Evolutionary conservation across 805 yeast species (phyloP).

Genomic region (Ogataea nakhonphanomensis): DNA sequence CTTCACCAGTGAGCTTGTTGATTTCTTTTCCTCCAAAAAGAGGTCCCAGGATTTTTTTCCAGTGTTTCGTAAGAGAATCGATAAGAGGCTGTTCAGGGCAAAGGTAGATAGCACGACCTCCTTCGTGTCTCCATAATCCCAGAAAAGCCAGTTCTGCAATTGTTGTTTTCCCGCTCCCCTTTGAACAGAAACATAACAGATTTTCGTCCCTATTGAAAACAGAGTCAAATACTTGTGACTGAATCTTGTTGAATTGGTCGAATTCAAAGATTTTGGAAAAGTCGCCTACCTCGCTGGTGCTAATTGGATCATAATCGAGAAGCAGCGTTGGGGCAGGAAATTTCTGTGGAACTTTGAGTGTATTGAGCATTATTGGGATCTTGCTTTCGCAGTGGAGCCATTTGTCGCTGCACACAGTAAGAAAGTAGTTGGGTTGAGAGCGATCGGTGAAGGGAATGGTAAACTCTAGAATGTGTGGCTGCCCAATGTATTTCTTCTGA

Average conservation of each 20-base stretch:
- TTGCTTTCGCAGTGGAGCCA: slow-evolving; percentile 79
- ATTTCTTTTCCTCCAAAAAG: slow-evolving; percentile 59
- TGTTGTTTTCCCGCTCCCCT: slow-evolving; percentile 72
- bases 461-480: slow-evolving; percentile 59
- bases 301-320: slow-evolving; percentile 47
- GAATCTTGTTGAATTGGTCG: slow-evolving; percentile 62
- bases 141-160: slow-evolving; percentile 72
- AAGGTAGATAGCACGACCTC: slow-evolving; percentile 72
- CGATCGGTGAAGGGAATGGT: slow-evolving; percentile 60
- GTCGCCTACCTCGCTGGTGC: slow-evolving; percentile 49
- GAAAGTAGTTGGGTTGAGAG: slow-evolving; percentile 64
- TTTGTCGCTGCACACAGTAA: slow-evolving; percentile 69
- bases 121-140: slow-evolving; percentile 65
- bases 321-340: slow-evolving; percentile 61
- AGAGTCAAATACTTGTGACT: slow-evolving; percentile 65
- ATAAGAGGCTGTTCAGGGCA: slow-evolving; percentile 57
- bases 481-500: slow-evolving; percentile 43
- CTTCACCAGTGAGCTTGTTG: slow-evolving; percentile 55
- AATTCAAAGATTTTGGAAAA: slow-evolving; percentile 47
- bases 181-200: slow-evolving; percentile 64
- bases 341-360: slow-evolving; percentile 55
- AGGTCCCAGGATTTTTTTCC: slow-evolving; percentile 49
- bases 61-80: slow-evolving; percentile 42
- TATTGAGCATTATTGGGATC: slow-evolving; percentile 54
- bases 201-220: slow-evolving; percentile 52